Evolutionary conservation across 1,284 basidiomycete genomes (phyloP), one percentile per base, ranked within the genome.

Genomic region (Neolentinus lepideus): DNA sequence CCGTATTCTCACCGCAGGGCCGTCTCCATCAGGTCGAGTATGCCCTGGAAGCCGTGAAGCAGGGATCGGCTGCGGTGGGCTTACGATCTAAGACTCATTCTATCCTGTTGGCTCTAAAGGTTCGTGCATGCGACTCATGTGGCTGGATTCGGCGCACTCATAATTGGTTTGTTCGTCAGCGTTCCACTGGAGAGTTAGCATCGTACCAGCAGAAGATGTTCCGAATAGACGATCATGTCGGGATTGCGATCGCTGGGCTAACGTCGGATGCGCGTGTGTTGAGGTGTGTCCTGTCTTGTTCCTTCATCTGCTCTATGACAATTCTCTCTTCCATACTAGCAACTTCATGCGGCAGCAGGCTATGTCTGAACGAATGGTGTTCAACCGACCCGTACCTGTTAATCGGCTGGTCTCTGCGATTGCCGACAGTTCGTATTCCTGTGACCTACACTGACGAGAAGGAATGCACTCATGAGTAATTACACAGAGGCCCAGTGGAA

Each of bases 181-280:
- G 96, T 70, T 98, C 96, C n/a, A 96, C 94, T 10, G 95, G 95
- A 60, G 97, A 99, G 73, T 84, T 99, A 54, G 96, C 97, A 14
- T 92, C 91, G 38, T 98, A 99, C 79, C 97, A 99, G 71, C 95
- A 99, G 77, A 99, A 99, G 83, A 92, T 99, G 87, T 96, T 97
- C 71, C 83, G 94, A 67, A 97, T 99, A 83, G 97, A 99, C 71
- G 95, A 98, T 71, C 97, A 99, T 75, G 88, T 98, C 66, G 97
- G 97, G 47, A 94, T 99, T 66, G 97, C 94, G 51, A 99, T 99
- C 69, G 97, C 97, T 52, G 97, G 97, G 21, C 77, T 99, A 60
- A 99, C 97, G 8, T 95, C 92, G 53, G 97, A 99, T 76, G 97
- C 97, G 54, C 88, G 97, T 70, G 97, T 99, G 0, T 72, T 98